Evolutionary conservation across 768 basidiomycete species (phyloP), one percentile per base, ranked within the genome.

Genomic region (Tylopilus rubrobrunneus): DNA sequence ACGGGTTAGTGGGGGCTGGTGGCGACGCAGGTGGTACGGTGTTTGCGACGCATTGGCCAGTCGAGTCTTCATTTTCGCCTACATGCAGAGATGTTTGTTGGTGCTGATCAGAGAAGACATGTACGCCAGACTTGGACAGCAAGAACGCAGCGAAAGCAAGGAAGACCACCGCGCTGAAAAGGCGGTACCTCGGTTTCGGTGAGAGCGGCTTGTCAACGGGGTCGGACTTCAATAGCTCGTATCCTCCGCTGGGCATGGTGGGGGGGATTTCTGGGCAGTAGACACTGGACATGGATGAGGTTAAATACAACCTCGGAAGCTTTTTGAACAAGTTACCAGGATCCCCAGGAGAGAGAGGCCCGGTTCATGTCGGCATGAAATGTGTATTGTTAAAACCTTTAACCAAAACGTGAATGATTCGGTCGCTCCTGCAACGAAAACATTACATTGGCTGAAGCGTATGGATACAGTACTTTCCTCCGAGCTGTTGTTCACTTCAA

Each of bases 1-100:
- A 85, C 14, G 76, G 69, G 57, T 85, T 83, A 39, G 67, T 52
- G 4, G 73, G 71, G 3, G 72, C 73, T 10, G 80, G 78, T 4
- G 76, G 73, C 0, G 56, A 60, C 0, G 77, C 78, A n/a, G 51
- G 50, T 14, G 59, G 73, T 19, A 71, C 68, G 5, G 63, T 48
- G 21, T 48, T 51, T 7, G 76, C 49, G 2, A 61, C 56, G 51
- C 79, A 81, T 46, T 72, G 71, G 43, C 63, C 61, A 25, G 74
- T 40, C 28, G 39, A 52, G 48, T 50, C 59, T 5, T 28, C 33
- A 43, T 42, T 14, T 28, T 55, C 51, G 21, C 50, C 36, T 14
- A 8, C 40, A 5, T 11, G 49, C 14, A 15, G 25, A 14, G 53
- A 21, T 1, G 48, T 5, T 14, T 33, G 29, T 4, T 11, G 46